phyloP scores from a whole-genome alignment of 768 basidiomycete species.

The Calvatia gigantea region DNA sequence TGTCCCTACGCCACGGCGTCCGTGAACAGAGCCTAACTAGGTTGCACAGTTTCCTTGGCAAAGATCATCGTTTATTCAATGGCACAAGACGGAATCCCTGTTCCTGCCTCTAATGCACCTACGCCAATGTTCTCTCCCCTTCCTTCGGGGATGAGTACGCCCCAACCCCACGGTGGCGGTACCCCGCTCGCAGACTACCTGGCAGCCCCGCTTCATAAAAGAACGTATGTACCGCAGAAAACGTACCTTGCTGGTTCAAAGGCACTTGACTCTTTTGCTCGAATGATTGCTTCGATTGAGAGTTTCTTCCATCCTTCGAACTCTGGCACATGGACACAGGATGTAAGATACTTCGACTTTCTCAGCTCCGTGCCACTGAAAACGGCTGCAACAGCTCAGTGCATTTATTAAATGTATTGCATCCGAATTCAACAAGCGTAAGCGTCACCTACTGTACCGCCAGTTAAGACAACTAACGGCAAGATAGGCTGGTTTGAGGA shows the following conservation, averaged over 20 bases:
- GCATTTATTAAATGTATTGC: constrained; percentile 85
- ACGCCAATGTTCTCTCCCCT: constrained; percentile 77
- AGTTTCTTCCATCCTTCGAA: constrained; percentile 91
- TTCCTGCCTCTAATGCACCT: constrained; percentile 55
- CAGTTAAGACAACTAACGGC: constrained; percentile 9
- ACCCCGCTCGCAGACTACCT: constrained; percentile 53
- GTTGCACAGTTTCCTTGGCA: constrained; percentile 64
- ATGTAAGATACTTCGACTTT: constrained; percentile 39
- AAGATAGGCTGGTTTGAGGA: constrained; percentile 76
- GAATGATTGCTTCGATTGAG: constrained; percentile 83
- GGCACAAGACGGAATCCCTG: constrained; percentile 57
- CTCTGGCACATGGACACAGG: constrained; percentile 77
- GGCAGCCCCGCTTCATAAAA: constrained; percentile 53
- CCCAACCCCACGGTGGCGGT: constrained; percentile 35
- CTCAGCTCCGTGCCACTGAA: not conserved
- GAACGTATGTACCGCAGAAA: constrained; percentile 35
- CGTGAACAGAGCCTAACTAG: constrained; percentile 13
- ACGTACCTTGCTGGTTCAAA: constrained; percentile 80
- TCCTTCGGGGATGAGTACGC: constrained; percentile 60
- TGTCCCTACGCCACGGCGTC: constrained; percentile 21
- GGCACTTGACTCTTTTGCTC: constrained; percentile 82
- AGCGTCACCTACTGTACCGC: constrained; percentile 11
- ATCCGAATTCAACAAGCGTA: constrained; percentile 82
- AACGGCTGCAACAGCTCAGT: constrained; percentile 45
- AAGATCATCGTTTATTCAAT: constrained; percentile 89